phyloP scores from a whole-genome alignment of 1,284 basidiomycete species.

The Trichosporon coremiiforme region DNA sequence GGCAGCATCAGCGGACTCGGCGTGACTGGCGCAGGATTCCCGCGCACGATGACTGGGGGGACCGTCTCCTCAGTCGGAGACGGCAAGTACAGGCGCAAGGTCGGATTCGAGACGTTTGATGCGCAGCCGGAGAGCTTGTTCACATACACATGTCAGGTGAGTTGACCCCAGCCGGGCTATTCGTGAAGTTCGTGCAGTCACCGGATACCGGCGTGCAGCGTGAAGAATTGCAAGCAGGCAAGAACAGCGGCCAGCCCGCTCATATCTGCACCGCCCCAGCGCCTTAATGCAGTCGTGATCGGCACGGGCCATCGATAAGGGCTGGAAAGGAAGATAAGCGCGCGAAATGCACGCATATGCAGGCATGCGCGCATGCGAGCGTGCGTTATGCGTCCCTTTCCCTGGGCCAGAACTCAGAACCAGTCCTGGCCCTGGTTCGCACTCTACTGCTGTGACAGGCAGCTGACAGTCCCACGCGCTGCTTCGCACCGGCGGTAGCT shows the following conservation, averaged over 20 bases:
- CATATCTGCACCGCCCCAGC: not conserved
- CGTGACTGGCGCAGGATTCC: slow-evolving; percentile 23
- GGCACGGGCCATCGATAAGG: slow-evolving; percentile 9
- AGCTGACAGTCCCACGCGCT: not conserved
- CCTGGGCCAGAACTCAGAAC: not conserved
- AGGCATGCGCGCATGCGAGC: too few relatives aligned
- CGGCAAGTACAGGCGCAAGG: slow-evolving; percentile 73
- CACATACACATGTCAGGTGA: slow-evolving; percentile 58
- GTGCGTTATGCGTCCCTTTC: not conserved
- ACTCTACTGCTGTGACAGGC: not conserved
- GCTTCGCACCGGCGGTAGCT: not conserved
- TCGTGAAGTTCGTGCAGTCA: not conserved
- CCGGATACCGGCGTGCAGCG: not conserved
- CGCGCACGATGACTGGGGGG: slow-evolving; percentile 26
- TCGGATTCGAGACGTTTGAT: slow-evolving; percentile 79
- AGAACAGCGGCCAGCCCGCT: not conserved
- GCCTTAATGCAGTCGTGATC: slow-evolving; percentile 8
- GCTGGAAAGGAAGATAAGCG: not conserved
- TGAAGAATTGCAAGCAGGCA: too few relatives aligned
- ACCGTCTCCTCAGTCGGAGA: slow-evolving; percentile 28
- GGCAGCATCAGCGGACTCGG: slow-evolving; percentile 6
- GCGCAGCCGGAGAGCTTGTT: slow-evolving; percentile 60
- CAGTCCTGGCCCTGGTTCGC: not conserved
- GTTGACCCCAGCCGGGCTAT: not conserved
- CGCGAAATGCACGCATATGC: not conserved